Conservation (phyloP, 106 monocot species). For the Platanthera guangdongensis region DNA sequence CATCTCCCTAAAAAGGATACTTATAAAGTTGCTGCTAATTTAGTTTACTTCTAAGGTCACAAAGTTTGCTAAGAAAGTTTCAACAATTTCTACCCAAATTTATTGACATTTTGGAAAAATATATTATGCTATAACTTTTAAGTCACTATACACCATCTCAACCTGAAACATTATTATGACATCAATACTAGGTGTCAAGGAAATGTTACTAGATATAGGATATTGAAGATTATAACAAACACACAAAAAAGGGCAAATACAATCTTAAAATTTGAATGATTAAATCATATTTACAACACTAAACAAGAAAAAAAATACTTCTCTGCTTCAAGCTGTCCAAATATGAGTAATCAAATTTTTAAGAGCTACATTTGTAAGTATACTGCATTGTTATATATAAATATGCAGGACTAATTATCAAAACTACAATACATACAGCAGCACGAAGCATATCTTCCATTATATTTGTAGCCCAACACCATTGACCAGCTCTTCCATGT, state of each 20-base stretch:
- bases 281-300: not conserved
- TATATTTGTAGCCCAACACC: slow-evolving; percentile 92
- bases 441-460: slow-evolving; percentile 98
- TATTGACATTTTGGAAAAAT: not conserved
- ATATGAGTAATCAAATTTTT: not conserved
- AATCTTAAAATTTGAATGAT: not conserved
- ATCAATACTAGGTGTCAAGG: not conserved
- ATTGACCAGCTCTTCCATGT: slow-evolving; percentile 89
- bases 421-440: slow-evolving; percentile 43
- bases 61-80: not conserved
- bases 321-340: not conserved
- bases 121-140: not conserved
- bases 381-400: not conserved
- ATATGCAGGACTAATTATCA: not conserved
- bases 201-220: not conserved
- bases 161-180: not conserved
- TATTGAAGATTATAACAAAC: not conserved
- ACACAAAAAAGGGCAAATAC: not conserved
- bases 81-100: not conserved
- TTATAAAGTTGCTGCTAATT: not conserved
- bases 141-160: not conserved
- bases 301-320: not conserved
- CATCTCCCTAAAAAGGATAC: too few species aligned
- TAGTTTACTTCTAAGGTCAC: not conserved
- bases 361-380: not conserved